Percentiles rank a stretch among this genome's conserved stretches.
Conservation (phyloP, 352 stramenopile species). For the Phytophthora capsici region DNA sequence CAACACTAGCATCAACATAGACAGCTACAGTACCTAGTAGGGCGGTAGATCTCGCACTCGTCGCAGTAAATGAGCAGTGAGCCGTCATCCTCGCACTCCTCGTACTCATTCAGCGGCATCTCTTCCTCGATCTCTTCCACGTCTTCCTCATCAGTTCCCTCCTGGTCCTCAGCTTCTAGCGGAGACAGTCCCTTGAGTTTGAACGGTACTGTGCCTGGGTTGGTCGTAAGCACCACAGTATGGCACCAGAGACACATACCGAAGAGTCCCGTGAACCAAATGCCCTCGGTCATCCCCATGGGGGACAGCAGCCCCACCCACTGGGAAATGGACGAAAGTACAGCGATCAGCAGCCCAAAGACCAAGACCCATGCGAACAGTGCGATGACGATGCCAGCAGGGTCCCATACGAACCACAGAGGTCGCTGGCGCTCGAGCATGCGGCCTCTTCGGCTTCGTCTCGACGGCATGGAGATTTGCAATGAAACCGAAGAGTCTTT, state of each 20-base stretch:
- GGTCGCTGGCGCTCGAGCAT: conserved; percentile 1
- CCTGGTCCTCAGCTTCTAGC: conserved; percentile 4
- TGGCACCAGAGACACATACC: conserved; percentile 80
- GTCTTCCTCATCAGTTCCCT: conserved; percentile 23
- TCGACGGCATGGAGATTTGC: conserved; percentile 20
- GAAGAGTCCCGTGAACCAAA: conserved; percentile 64
- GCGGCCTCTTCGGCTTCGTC: background rate
- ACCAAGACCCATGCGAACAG: conserved; percentile 67
- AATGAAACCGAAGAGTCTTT: conserved; percentile 1
- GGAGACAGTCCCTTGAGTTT: conserved; percentile 36
- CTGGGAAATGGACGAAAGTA: conserved; percentile 57
- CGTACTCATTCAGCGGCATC: conserved; percentile 70
- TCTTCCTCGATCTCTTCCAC: conserved; percentile 64
- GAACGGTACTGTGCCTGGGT: conserved; percentile 73
- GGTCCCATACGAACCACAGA: conserved; percentile 72
- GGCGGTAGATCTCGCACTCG: conserved; percentile 78
- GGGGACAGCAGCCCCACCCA: conserved; percentile 68
- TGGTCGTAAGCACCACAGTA: conserved; percentile 73
- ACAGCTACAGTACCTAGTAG: conserved; percentile 51
- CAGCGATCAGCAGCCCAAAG: conserved; percentile 41
- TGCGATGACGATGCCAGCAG: conserved; percentile 67
- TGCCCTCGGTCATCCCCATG: conserved; percentile 44
- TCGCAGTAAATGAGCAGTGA: conserved; percentile 84
- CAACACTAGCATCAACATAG: background rate
- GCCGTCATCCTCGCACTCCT: conserved; percentile 75